phyloP scores from a whole-genome alignment of 2,329 filamentous ascomycete genomes.

The Penicillium sp. region DNA sequence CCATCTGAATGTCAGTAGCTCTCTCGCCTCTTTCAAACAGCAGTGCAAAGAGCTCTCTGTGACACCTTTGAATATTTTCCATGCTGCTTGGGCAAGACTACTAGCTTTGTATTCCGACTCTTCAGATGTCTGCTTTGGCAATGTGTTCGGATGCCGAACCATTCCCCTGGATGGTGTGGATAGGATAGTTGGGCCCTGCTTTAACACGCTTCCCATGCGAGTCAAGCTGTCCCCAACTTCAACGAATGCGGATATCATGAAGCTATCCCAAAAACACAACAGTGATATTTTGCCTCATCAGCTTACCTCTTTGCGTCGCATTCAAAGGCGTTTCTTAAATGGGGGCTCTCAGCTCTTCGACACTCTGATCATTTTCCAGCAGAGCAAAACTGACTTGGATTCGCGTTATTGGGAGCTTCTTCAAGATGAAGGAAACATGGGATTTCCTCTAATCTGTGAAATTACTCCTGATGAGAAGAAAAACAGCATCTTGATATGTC shows the following conservation, averaged over 20 bases:
- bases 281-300: constrained; percentile 66
- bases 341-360: constrained; percentile 68
- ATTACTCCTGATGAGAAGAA: constrained; percentile 57
- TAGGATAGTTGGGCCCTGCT: constrained; percentile 79
- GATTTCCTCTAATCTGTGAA: constrained; percentile 75
- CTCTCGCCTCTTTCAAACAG: constrained; percentile 50
- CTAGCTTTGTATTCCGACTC: constrained; percentile 57
- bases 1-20: constrained; percentile 27
- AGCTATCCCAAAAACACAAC: constrained; percentile 62
- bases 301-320: constrained; percentile 69
- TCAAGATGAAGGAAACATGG: constrained; percentile 56
- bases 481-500: constrained; percentile 57
- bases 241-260: constrained; percentile 60
- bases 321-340: constrained; percentile 57
- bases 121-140: constrained; percentile 80
- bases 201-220: constrained; percentile 81
- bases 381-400: constrained; percentile 50
- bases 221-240: constrained; percentile 51
- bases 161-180: constrained; percentile 66
- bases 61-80: constrained; percentile 66
- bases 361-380: constrained; percentile 76
- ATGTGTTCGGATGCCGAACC: constrained; percentile 76
- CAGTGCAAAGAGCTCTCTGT: constrained; percentile 56
- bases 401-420: constrained; percentile 52
- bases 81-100: constrained; percentile 70